phyloP scores from a whole-genome alignment of 2,329 filamentous ascomycete genomes.

The Hirsutella rhossiliensis region DNA sequence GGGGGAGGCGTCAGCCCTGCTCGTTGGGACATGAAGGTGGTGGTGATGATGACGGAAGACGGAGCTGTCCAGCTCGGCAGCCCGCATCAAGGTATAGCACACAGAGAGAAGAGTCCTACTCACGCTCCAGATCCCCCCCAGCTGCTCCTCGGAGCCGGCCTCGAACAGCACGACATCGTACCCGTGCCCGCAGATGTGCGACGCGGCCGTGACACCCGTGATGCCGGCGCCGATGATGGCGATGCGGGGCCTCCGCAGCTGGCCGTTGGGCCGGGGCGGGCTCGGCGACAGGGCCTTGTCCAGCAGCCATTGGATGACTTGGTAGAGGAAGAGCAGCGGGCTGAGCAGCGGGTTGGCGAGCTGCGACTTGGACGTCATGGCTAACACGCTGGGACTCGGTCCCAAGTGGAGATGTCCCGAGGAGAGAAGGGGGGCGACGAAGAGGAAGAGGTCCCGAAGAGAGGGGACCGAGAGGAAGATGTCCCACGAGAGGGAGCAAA shows the following conservation, averaged over 20 bases:
- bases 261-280: constrained; percentile 47
- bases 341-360: constrained; percentile 32
- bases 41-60: no score
- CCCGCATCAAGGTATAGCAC: no score
- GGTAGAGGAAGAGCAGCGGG: constrained; percentile 50
- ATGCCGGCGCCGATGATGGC: constrained; percentile 62
- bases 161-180: constrained; percentile 77
- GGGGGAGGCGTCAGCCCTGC: no score
- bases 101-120: constrained; percentile 14
- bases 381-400: no score
- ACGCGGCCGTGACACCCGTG: constrained; percentile 65
- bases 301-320: constrained; percentile 52
- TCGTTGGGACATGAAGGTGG: no score
- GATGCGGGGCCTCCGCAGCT: constrained; percentile 50
- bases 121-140: constrained; percentile 76
- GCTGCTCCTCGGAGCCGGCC: constrained; percentile 47
- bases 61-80: no score
- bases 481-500: no score
- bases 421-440: no score
- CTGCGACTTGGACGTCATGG: constrained; percentile 19
- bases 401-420: no score
- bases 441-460: no score
- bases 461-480: no score
- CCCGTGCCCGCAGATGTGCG: constrained; percentile 75
- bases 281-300: constrained; percentile 55